Conservation (phyloP, 2,329 filamentous ascomycete species). For the Nothopassalora personata region DNA sequence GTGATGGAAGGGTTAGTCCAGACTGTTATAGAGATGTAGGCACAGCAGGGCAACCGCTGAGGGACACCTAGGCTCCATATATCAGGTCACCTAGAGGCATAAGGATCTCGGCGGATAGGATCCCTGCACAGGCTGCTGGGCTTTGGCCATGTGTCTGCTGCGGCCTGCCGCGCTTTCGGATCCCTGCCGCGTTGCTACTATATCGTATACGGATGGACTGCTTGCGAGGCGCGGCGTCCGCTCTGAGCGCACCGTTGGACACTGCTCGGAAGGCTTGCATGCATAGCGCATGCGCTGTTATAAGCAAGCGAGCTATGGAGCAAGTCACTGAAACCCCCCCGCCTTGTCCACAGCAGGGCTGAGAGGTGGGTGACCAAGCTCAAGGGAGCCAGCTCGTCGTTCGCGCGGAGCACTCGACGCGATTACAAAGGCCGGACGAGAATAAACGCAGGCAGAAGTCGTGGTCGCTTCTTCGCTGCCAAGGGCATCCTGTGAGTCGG, state of each 20-base stretch:
- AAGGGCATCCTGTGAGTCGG: constrained; percentile 3
- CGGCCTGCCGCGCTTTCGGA: constrained; percentile 7
- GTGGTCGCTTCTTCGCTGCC: background rate
- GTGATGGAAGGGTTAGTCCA: background rate
- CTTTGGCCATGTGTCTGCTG: constrained; percentile 15
- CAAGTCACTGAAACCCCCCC: constrained; percentile 2
- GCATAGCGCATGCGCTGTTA: background rate
- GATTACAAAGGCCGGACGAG: constrained; percentile 7
- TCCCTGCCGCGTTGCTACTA: constrained; percentile 9
- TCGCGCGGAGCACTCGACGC: background rate
- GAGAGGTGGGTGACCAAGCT: constrained; percentile 2
- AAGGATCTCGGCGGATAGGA: constrained; percentile 20
- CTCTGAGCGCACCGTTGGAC: constrained; percentile 5
- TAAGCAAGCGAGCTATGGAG: background rate
- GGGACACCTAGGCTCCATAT: constrained; percentile 18
- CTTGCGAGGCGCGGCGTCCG: background rate
- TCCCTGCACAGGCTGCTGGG: constrained; percentile 13
- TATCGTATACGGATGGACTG: constrained; percentile 2
- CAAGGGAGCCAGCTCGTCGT: too few species aligned
- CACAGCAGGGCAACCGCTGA: constrained; percentile 11
- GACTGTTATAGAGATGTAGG: constrained; percentile 5
- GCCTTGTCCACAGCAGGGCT: constrained; percentile 6
- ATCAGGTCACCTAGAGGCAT: constrained; percentile 18
- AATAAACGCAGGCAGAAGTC: constrained; percentile 7
- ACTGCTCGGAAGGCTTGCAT: constrained; percentile 7